Percentiles rank a stretch among this genome's conserved stretches.
Evolutionary conservation across 2,329 filamentous ascomycete species (phyloP).

Genomic region (Monilinia fructicola): DNA sequence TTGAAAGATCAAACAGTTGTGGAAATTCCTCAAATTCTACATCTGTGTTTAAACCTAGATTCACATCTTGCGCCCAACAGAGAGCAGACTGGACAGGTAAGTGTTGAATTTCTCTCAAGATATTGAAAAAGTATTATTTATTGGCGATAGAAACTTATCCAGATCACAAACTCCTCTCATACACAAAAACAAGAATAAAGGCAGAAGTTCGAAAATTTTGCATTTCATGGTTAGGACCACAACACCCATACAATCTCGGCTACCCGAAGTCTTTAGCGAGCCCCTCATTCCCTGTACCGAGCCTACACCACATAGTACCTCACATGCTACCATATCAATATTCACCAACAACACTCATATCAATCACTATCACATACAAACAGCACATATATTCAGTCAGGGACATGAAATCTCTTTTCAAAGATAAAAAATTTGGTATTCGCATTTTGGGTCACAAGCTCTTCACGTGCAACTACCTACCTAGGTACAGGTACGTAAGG

Average conservation of each 20-base stretch:
- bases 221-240: background rate
- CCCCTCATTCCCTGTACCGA: background rate
- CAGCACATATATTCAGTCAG: background rate
- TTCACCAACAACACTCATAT: background rate
- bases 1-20: background rate
- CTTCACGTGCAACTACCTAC: background rate
- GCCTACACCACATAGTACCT: background rate
- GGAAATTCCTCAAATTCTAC: rapidly evolving
- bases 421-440: background rate
- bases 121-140: background rate
- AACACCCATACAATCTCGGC: background rate
- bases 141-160: background rate
- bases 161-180: background rate
- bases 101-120: background rate
- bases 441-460: background rate
- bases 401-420: background rate
- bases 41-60: background rate
- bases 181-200: background rate
- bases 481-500: background rate
- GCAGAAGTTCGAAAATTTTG: background rate
- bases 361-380: background rate
- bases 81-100: background rate
- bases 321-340: background rate
- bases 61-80: background rate
- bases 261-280: background rate